Evolutionary conservation across 2,329 filamentous ascomycete genomes (phyloP).

Genomic region (Penicillium sp.): DNA sequence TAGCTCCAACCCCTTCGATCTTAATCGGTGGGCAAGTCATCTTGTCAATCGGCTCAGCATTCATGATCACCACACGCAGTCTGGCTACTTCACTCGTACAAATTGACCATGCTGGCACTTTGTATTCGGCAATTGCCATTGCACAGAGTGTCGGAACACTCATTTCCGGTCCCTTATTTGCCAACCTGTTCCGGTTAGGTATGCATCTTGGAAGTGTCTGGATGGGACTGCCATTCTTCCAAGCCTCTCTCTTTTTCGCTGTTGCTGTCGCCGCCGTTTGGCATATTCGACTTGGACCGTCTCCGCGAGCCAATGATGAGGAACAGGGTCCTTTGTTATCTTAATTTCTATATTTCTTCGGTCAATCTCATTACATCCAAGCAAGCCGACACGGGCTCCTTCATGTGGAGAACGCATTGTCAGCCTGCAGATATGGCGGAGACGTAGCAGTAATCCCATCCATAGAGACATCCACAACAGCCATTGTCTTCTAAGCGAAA

Average conservation of each 20-base stretch:
- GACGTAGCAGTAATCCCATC: not conserved
- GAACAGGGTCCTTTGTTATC: slow-evolving; percentile 13
- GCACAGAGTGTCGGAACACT: slow-evolving; percentile 21
- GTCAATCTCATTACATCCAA: not conserved
- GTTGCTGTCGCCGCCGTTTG: slow-evolving; percentile 16
- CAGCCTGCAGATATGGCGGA: not conserved
- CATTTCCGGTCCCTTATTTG: slow-evolving; percentile 28
- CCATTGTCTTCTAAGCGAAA: not conserved
- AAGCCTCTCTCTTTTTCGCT: slow-evolving; percentile 20
- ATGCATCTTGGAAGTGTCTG: slow-evolving; percentile 27
- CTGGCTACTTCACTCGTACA: slow-evolving; percentile 28
- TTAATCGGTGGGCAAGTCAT: slow-evolving; percentile 25
- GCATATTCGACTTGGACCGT: slow-evolving; percentile 9
- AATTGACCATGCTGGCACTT: slow-evolving; percentile 27
- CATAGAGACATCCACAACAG: not conserved
- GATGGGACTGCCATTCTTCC: slow-evolving; percentile 30
- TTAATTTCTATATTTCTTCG: not conserved
- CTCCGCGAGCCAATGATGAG: not conserved
- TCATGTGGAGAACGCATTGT: not conserved
- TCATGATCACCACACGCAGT: slow-evolving; percentile 24
- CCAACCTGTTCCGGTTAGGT: slow-evolving; percentile 26
- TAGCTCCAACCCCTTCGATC: slow-evolving; percentile 16
- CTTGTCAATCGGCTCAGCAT: slow-evolving; percentile 26
- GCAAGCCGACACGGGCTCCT: not conserved
- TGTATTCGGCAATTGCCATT: slow-evolving; percentile 30